Percentiles rank a stretch among this genome's conserved stretches.
Evolutionary conservation across 805 yeast species (phyloP).

Genomic region (Metschnikowia chrysomelidarum): DNA sequence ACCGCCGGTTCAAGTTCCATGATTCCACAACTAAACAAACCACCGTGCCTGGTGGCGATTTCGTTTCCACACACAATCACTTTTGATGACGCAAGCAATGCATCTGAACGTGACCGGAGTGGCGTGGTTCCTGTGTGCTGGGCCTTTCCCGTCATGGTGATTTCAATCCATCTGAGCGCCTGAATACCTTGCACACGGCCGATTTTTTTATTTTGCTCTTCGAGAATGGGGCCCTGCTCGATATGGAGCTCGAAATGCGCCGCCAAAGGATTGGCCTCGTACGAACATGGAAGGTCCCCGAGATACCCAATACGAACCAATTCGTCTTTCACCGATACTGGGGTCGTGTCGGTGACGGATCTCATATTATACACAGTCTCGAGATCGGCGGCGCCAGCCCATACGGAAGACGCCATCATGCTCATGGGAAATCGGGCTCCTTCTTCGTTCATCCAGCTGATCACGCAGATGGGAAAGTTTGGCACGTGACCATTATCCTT

Average conservation of each 20-base stretch:
- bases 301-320: slow-evolving; percentile 60
- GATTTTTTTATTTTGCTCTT: slow-evolving; percentile 50
- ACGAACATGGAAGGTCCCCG: slow-evolving; percentile 50
- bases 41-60: slow-evolving; percentile 49
- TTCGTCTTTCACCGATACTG: slow-evolving; percentile 51
- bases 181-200: slow-evolving; percentile 70
- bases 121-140: slow-evolving; percentile 79
- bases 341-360: slow-evolving; percentile 51
- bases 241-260: slow-evolving; percentile 76
- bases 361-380: slow-evolving; percentile 50
- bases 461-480: slow-evolving; percentile 62
- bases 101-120: slow-evolving; percentile 56
- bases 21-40: slow-evolving; percentile 59
- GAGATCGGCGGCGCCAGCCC: slow-evolving; percentile 52
- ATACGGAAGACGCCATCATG: slow-evolving; percentile 64
- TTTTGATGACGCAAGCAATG: slow-evolving; percentile 55
- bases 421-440: slow-evolving; percentile 76
- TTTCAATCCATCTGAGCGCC: slow-evolving; percentile 60
- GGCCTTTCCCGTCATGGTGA: slow-evolving; percentile 59
- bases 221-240: slow-evolving; percentile 75
- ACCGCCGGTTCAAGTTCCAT: slow-evolving; percentile 57
- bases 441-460: slow-evolving; percentile 76
- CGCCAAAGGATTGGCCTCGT: slow-evolving; percentile 52
- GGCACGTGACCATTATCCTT: slow-evolving; percentile 58
- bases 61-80: slow-evolving; percentile 57